Evolutionary conservation across 1,139 yeast genomes (phyloP), one percentile per base, ranked within the genome.

Genomic region (Hyphopichia wangnamkhiaoensis): DNA sequence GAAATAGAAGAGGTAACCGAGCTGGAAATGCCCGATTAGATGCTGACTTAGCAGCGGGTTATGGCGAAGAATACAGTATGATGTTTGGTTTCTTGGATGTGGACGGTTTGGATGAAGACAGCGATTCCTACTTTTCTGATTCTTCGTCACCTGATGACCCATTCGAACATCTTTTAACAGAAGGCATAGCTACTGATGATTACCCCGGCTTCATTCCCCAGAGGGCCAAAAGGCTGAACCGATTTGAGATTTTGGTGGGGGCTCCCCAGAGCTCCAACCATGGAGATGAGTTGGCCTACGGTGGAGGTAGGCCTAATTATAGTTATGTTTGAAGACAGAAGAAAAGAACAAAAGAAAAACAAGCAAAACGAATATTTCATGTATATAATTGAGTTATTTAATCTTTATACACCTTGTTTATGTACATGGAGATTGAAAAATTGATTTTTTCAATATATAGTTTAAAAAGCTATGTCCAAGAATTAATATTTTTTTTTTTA

Each of bases 61-160:
- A 15, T 12, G 33, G 15, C 10, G 21, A 20, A 12, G 33, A 31
- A 10, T 31, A 31, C 16, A 3, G 14, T 12, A 17, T 14, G 24
- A 31, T 31, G 19, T 5, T 31, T 15, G 21, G 24, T 12, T 17
- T 17, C 16, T 4, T 16, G 10, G 33, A 31, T 12, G 14, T 17
- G 10, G 33, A 17, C 13, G 33, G 72, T 14, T 15, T 30, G 4
- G 30, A 27, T 27, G 15, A 16, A n/a, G 30, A 27, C 14, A 14
- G 30, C 16, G 30, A 27, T 21, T 21, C 10, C 9, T 21, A 7
- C 7, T 21, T 21, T 21, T 21, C 24, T 21, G 24, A 21, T 7
- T 21, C 24, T 7, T 21, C 24, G 24, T 10, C 24, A 7, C 24
- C 24, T 21, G 24, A 21, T 7, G 24, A 21, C 10, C 24, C 24